A percentile compares a stretch with the other conserved stretches of the same genome.
These are phyloP conservation scores for Colletotrichum gloeosporioides DNA, from an alignment of 2,329 filamentous ascomycete species.

Conservation along the genomic window DNA sequence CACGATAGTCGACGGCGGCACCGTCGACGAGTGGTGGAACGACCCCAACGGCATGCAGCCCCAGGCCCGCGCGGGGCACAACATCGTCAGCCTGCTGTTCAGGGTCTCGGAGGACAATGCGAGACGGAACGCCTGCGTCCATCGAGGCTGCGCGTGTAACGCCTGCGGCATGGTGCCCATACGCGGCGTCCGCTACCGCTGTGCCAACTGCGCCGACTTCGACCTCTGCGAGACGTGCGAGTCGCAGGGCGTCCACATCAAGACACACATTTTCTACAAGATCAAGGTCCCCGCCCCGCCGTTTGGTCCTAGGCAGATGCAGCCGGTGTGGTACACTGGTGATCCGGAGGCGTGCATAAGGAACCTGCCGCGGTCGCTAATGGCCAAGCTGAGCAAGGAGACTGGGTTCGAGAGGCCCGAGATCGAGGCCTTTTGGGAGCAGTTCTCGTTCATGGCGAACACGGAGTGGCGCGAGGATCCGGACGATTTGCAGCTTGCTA, in stretches of 20 bases:
- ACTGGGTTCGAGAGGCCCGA: conserved; percentile 85
- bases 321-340: conserved; percentile 87
- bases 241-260: conserved; percentile 76
- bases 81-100: conserved; percentile 85
- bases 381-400: conserved; percentile 71
- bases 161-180: conserved; percentile 88
- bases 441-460: conserved; percentile 93
- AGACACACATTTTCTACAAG: conserved; percentile 97
- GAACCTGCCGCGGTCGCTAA: conserved; percentile 70
- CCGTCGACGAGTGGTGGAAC: conserved; percentile 58
- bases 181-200: conserved; percentile 89
- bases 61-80: conserved; percentile 68
- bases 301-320: conserved; percentile 79
- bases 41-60: conserved; percentile 44
- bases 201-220: conserved; percentile 94
- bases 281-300: conserved; percentile 88
- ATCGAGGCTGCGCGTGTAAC: conserved; percentile 92
- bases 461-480: conserved; percentile 85
- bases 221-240: conserved; percentile 96
- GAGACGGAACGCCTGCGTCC: conserved; percentile 84
- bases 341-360: conserved; percentile 76
- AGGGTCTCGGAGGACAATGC: conserved; percentile 94
- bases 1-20: conserved; percentile 40
- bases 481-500: conserved; percentile 77
- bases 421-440: conserved; percentile 93